Evolutionary conservation across 148 eudicot species (phyloP).

Genomic region (Rhododendron henanense): DNA sequence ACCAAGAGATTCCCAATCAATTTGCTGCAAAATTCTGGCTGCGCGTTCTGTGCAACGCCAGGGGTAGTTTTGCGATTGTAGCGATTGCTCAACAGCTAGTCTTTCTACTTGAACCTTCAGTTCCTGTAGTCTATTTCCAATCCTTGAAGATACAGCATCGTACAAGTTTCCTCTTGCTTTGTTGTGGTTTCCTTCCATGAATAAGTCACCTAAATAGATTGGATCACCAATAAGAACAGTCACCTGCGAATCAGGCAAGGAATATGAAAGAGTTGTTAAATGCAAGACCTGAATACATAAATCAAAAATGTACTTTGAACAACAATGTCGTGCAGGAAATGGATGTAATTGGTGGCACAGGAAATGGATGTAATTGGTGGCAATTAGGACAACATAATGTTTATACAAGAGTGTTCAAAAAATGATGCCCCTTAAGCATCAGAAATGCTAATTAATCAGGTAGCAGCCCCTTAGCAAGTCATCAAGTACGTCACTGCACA

Average conservation of each 20-base stretch:
- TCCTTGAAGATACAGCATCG: slow-evolving; percentile 69
- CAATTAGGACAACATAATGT: not conserved
- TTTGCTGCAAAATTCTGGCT: slow-evolving; percentile 47
- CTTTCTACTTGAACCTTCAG: slow-evolving; percentile 61
- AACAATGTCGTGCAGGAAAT: not conserved
- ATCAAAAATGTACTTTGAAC: not conserved
- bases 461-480: not conserved
- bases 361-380: no score
- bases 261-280: not conserved
- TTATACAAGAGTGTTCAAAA: not conserved
- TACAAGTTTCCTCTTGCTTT: slow-evolving; percentile 52
- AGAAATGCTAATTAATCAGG: not conserved
- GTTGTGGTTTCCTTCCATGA: slow-evolving; percentile 29
- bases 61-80: slow-evolving; percentile 29
- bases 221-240: slow-evolving; percentile 90
- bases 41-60: slow-evolving; percentile 36
- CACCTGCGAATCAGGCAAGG: slow-evolving; percentile 42
- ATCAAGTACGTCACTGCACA: not conserved
- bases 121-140: slow-evolving; percentile 55
- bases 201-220: slow-evolving; percentile 68
- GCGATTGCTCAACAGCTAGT: slow-evolving; percentile 52
- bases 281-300: not conserved
- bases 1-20: slow-evolving; percentile 73
- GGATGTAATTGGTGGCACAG: not conserved
- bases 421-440: not conserved